Conservation (phyloP, 441 rosid species). For the Populus hybrid region DNA sequence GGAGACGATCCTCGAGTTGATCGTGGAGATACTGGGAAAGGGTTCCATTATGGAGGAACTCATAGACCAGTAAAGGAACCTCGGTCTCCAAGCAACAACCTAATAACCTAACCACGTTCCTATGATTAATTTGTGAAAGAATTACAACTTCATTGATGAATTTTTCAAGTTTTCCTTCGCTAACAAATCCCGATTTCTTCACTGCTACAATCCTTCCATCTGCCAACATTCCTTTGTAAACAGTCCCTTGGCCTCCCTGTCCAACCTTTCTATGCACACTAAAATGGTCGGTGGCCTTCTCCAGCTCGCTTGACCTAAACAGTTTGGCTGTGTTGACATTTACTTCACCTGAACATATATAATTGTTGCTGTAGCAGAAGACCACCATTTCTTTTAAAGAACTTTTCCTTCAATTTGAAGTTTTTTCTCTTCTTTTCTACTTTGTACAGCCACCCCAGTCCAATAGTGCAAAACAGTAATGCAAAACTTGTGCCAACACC, state of each 20-base stretch:
- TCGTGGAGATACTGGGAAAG: constrained; percentile 3
- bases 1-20: neutral
- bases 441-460: neutral
- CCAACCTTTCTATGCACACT: neutral
- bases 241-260: constrained; percentile 11
- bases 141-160: neutral
- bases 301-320: neutral
- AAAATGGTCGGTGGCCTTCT: neutral
- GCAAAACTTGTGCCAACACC: neutral
- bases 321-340: constrained; percentile 1
- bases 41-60: constrained; percentile 8
- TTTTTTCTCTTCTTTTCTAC: neutral
- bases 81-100: constrained; percentile 5
- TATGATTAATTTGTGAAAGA: constrained; percentile 7
- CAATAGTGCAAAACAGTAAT: neutral
- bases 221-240: neutral
- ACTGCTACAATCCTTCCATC: constrained; percentile 14
- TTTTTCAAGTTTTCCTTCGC: neutral
- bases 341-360: neutral
- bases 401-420: neutral
- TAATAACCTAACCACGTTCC: constrained; percentile 2
- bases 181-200: neutral
- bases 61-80: constrained; percentile 9
- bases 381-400: constrained; percentile 7
- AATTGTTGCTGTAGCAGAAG: neutral